Evolutionary conservation across 1,284 basidiomycete genomes (phyloP).

Genomic region (Tetrapyrgos nigripes): DNA sequence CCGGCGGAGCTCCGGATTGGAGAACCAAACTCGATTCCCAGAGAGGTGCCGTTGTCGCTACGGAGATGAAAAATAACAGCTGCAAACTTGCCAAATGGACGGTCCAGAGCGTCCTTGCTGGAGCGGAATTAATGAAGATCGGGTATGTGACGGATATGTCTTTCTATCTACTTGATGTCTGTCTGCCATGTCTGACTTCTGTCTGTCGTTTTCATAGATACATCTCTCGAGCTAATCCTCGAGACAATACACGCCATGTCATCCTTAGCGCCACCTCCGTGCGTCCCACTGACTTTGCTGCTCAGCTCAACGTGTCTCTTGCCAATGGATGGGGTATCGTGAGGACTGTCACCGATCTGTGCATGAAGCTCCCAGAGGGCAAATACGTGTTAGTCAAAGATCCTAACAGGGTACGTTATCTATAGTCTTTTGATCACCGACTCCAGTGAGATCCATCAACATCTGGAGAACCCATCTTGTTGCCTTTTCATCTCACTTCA

Average conservation of each 20-base stretch:
- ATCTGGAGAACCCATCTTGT: background rate
- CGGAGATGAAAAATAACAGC: conserved; percentile 99
- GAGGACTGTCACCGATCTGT: conserved; percentile 89
- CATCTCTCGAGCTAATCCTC: conserved; percentile 92
- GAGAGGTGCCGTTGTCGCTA: conserved; percentile 97
- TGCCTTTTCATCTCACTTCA: conserved; percentile 2
- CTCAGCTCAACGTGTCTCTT: conserved; percentile 94
- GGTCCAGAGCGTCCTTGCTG: conserved; percentile 94
- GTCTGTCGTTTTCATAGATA: conserved; percentile 55
- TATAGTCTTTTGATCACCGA: conserved; percentile 5
- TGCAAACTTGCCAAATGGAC: conserved; percentile 99
- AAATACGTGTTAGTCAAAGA: conserved; percentile 97
- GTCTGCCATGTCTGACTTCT: conserved; percentile 8
- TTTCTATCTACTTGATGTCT: background rate
- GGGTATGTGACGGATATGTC: conserved; percentile 63
- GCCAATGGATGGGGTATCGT: conserved; percentile 99
- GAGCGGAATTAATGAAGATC: conserved; percentile 97
- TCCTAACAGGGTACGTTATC: conserved; percentile 87
- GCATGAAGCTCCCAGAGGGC: conserved; percentile 95
- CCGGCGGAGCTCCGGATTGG: conserved; percentile 97
- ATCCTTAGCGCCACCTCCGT: conserved; percentile 95
- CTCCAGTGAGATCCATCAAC: background rate
- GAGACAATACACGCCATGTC: conserved; percentile 95
- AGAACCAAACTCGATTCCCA: conserved; percentile 95
- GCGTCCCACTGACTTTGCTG: conserved; percentile 94